phyloP scores from a whole-genome alignment of 2,329 filamentous ascomycete species.

The Trichoderma oligosporum region DNA sequence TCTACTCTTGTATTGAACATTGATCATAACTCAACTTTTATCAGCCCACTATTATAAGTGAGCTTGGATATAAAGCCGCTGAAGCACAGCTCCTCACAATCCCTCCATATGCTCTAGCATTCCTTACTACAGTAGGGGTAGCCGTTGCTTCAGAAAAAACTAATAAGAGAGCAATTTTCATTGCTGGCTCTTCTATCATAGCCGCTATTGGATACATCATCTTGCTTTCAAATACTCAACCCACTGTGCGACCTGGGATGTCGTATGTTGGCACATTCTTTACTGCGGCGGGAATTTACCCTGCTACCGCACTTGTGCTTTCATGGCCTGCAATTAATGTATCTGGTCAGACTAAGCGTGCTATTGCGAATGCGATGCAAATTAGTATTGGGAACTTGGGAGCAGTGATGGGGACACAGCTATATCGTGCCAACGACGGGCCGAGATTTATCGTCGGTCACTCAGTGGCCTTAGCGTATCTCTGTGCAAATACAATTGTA shows the following conservation, averaged over 20 bases:
- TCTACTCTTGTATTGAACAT: conserved; percentile 29
- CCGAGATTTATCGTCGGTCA: conserved; percentile 65
- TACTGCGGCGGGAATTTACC: conserved; percentile 64
- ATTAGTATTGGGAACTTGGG: conserved; percentile 66
- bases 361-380: conserved; percentile 63
- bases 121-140: conserved; percentile 53
- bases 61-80: conserved; percentile 52
- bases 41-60: conserved; percentile 49
- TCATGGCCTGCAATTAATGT: conserved; percentile 72
- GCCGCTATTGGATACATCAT: conserved; percentile 61
- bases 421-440: conserved; percentile 58
- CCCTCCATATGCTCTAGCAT: conserved; percentile 61
- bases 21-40: not conserved
- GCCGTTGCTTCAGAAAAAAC: conserved; percentile 59
- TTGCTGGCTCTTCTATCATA: conserved; percentile 54
- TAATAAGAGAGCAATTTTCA: conserved; percentile 58
- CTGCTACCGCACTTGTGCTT: conserved; percentile 58
- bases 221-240: conserved; percentile 49
- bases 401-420: conserved; percentile 64
- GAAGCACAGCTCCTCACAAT: conserved; percentile 57
- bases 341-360: conserved; percentile 65
- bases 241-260: conserved; percentile 47
- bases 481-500: conserved; percentile 44
- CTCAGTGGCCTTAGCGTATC: conserved; percentile 61
- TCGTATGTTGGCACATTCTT: conserved; percentile 61